phyloP scores from a whole-genome alignment of 108 stramenopile species.

The Craspedostauros australis region DNA sequence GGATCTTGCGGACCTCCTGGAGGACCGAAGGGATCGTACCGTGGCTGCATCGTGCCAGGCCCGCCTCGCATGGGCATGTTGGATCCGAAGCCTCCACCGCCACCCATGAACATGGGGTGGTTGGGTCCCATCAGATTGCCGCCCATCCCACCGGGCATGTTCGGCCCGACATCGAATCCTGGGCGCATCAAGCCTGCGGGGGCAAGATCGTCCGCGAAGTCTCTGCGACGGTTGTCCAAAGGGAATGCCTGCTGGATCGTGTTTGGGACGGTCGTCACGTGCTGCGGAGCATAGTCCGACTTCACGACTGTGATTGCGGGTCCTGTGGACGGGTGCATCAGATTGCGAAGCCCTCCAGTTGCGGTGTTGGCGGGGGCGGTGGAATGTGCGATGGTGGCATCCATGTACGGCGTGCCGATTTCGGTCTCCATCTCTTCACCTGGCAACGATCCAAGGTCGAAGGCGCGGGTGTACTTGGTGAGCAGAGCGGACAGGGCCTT shows the following conservation, averaged over 20 bases:
- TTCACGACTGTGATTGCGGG: neutral
- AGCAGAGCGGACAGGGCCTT: slow-evolving; percentile 46
- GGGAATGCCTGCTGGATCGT: slow-evolving; percentile 36
- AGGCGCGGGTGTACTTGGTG: slow-evolving; percentile 35
- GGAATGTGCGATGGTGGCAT: neutral
- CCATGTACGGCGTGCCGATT: slow-evolving; percentile 11
- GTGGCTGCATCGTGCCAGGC: slow-evolving; percentile 60
- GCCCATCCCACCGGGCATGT: slow-evolving; percentile 16
- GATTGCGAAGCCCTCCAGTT: neutral
- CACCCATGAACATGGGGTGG: slow-evolving; percentile 61
- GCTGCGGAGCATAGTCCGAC: slow-evolving; percentile 3
- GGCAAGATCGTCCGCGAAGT: slow-evolving; percentile 65
- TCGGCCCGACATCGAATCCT: slow-evolving; percentile 1
- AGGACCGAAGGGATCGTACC: slow-evolving; percentile 74
- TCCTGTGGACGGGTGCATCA: neutral
- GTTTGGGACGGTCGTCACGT: slow-evolving; percentile 4
- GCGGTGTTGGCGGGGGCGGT: neutral
- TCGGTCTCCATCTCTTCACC: slow-evolving; percentile 3
- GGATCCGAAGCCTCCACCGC: slow-evolving; percentile 18
- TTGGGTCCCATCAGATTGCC: slow-evolving; percentile 82
- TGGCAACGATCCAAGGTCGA: slow-evolving; percentile 42
- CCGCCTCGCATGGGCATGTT: slow-evolving; percentile 25
- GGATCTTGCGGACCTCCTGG: slow-evolving; percentile 52
- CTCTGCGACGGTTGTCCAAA: slow-evolving; percentile 21
- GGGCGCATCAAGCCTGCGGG: slow-evolving; percentile 52